Base-by-base conservation (phyloP, 1,139 yeast genomes). In the Magnusiomyces suaveolens region DNA sequence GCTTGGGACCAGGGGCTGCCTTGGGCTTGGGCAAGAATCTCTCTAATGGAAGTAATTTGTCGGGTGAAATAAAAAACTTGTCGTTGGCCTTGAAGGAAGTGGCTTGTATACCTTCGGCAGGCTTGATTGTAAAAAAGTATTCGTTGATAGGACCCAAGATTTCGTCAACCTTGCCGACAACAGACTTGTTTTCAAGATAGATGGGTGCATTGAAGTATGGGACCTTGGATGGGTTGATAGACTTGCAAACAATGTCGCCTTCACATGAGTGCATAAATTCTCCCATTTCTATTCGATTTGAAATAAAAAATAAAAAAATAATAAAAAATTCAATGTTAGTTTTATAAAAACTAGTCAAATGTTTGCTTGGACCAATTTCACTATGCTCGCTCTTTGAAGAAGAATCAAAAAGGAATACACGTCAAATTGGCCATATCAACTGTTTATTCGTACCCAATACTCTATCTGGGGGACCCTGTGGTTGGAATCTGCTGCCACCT, bases 141-240 rank as follows among this genome's bases (percentile, higher is more conserved):
- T 94, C 98, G 70, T 92, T 92, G 69, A 94, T 75, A 54, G 98
- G 97, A 53, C 99, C 99, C 65, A 94, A 78, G 62, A 94, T 92
- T 76, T 94, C 99, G 70, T 94, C 99, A 57, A 94, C 96, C 73
- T 94, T 94, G 65, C 99, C 99, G 54, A 94, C 83, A 68, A 87
- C 94, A 33, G 96, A 86, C 78, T 74, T 74, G 78, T 92, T 92
- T 71, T 92, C 97, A 64, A 92, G 80, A 71, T 85, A 94, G 68
- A 94, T 90, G 69, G 98, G 98, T 32, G 99, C 99, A 74, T 94
- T 94, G 80, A 94, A 94, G 72, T 92, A 94, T 65, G 99, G 99
- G 63, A 94, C 79, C 76, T 92, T 92, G 59, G 87, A 81, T 29
- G 33, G 33, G 72, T 92, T 92, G 66, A 87, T 87, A 51, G 97